Base-by-base conservation (phyloP, 257 asterid species). In the Solanum appendiculatum region DNA sequence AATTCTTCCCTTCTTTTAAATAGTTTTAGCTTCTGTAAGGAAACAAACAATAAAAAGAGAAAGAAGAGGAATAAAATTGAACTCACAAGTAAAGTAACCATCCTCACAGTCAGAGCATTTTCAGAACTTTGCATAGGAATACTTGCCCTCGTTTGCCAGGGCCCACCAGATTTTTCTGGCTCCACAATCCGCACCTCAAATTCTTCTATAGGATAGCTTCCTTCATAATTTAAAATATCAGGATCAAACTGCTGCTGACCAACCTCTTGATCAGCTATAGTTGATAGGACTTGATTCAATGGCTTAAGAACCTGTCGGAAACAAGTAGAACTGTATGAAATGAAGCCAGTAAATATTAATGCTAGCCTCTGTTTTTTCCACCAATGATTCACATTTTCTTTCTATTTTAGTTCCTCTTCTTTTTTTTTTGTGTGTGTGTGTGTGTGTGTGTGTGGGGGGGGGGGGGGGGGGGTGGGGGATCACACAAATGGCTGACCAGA, bases 121-220 rank as follows among this genome's bases (percentile, higher is more conserved):
- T 97, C 99, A 88, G 98, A 94, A 93, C 91, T 95, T 91, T 97
- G 99, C 98, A 97, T 91, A 85, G 98, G 94, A 87, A 97, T 93
- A 20, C 96, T 92, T 64, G 96, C 98, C 92, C 96, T 93, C 9
- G 93, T 92, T 89, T 97, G 95, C 99, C 99, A 97, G 88, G 97
- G 92, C 34, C 98, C 98, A 88, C 96, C 91, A 48, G 95, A 88
- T 85, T 91, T 97, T 85, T 97, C 98, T 46, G 98, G 98, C 89
- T 95, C 99, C 98, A 97, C 90, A 86, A 97, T 93, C 29, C 99
- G 97, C 84, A 97, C 92, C 93, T 95, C 99, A 91, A 91, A 97
- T 89, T 97, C 98, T 92, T 97, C 99, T 86, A 97, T 91, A 33
- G 95, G 96, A 91, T 97, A 97, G 54, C 93, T 95, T 86, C 98